phyloP scores from a whole-genome alignment of 1,139 yeast species.

The Kodamaea fungicola region DNA sequence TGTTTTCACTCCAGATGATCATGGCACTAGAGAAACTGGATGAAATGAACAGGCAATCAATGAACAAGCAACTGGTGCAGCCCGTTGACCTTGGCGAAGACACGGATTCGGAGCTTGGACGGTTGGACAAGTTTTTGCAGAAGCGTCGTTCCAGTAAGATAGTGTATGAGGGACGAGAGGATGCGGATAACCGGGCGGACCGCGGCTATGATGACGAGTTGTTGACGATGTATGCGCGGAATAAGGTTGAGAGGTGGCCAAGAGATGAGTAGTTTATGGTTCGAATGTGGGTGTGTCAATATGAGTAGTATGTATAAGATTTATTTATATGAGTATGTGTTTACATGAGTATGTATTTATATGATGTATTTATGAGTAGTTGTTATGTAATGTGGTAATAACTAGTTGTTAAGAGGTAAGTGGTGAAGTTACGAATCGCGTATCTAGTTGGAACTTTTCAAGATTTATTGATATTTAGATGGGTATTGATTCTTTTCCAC shows the following conservation, averaged over 20 bases:
- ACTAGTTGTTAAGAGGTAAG: no score
- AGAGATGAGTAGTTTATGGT: no score
- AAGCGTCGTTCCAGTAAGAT: constrained; percentile 45
- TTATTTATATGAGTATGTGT: no score
- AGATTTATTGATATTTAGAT: no score
- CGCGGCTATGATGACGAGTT: constrained; percentile 24
- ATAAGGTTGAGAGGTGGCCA: constrained; percentile 20
- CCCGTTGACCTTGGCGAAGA: constrained; percentile 27
- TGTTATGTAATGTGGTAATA: no score
- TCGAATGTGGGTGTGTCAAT: no score
- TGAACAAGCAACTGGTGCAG: constrained; percentile 44
- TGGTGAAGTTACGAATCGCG: no score
- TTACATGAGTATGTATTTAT: no score
- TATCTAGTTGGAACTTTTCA: no score
- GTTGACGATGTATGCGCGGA: constrained; percentile 32
- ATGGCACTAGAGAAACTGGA: constrained; percentile 37
- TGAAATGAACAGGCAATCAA: constrained; percentile 40
- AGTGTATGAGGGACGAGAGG: constrained; percentile 18
- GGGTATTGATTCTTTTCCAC: no score
- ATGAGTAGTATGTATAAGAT: no score
- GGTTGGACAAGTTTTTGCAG: constrained; percentile 59
- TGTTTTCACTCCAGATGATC: constrained; percentile 43
- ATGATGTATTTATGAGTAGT: no score
- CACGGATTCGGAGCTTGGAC: constrained; percentile 37
- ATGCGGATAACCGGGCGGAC: constrained; percentile 13